Base-by-base conservation (phyloP, 192 early-diverging fungal species). In the Gamsiella multidivaricata region DNA sequence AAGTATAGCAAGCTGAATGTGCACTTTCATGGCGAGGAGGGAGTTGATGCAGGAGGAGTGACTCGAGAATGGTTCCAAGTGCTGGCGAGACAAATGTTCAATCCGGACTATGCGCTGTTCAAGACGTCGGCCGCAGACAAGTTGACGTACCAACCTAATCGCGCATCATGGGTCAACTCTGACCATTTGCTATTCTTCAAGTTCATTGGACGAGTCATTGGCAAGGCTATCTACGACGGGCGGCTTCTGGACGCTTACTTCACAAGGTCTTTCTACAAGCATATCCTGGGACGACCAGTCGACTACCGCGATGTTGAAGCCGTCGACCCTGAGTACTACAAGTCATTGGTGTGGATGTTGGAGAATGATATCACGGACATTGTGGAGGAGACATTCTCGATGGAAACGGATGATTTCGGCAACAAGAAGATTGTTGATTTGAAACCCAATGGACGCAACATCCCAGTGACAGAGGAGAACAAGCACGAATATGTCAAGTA, bases 11-110 rank as follows among this genome's bases (percentile, higher is more conserved):
- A 97, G 70, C 84, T 99, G 43, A 91, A 88, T 64, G 96, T 99
- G 29, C 88, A 93, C 31, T 99, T 99, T 83, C 88, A 93, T 69
- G 93, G 96, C 25, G 97, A 99, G 79, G 97, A 98, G 65, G 97
- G 97, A 39, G 94, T 99, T 0, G 97, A 99, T 85, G 96, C 95
- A 18, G 97, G 97, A 37, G 97, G 97, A 45, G 94, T 99, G 5
- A 97, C 95, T 5, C 87, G 97, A 64, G 97, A 99, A 83, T 99
- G 96, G 96, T 99, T 97, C 89, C 94, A 94, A 67, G 97, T 92
- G 3, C 87, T 99, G 11, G 95, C 97, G 18, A 86, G 94, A 45
- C 95, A 97, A 78, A 99, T 99, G 96, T 98, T 99, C 80, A 94
- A 99, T 79, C 96, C 96, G 5, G 90, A 97, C 70, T 98, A 99